Evolutionary conservation across 1,139 yeast species (phyloP), one percentile per base, ranked within the genome.

Genomic region (Debaryomyces sp.): DNA sequence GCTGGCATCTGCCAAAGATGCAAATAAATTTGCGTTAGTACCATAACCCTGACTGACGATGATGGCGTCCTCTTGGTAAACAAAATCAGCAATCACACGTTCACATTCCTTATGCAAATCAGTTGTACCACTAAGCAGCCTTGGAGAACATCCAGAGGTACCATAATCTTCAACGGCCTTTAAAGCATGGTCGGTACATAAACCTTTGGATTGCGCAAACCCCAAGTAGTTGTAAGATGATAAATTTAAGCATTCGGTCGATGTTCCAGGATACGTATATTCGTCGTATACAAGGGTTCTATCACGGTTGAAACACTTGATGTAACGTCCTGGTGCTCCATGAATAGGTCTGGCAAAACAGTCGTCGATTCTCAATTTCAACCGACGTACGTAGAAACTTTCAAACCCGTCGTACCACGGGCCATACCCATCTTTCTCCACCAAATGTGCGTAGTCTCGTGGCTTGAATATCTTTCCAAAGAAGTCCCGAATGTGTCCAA

Each of bases 381-480:
- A 80, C 60, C 98, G 84, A 62, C 99, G 86, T 40, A 92, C 87
- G 67, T 92, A 94, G 64, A 94, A 95, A 57, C 89, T 84, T 68
- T 94, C 99, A 66, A 94, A 92, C 43, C 91, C 95, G 42, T 95
- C 89, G 60, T 87, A 89, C 87, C 97, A 87, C 35, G 99, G 98
- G 30, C 99, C 98, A 62, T 89, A 86, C 1, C 99, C 99, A 64
- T 94, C 85, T 54, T 80, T 77, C 62, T 89, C 95, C 46, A 87
- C 73, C 52, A 92, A 77, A 58, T 89, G 87, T 41, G 73, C 72
- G 65, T 85, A 86, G 53, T 78, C 78, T 46, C 81, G 75, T 22
- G 89, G 87, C 61, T 80, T 80, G 65, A 92, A 87, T 24, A 77
- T 71, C 64, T 87, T 82, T 44, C 96, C 97, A 52, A 90, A 80